These are phyloP conservation scores for Rhizophora apiculata DNA, from an alignment of 345 rosid genomes.

Conservation along the genomic window DNA sequence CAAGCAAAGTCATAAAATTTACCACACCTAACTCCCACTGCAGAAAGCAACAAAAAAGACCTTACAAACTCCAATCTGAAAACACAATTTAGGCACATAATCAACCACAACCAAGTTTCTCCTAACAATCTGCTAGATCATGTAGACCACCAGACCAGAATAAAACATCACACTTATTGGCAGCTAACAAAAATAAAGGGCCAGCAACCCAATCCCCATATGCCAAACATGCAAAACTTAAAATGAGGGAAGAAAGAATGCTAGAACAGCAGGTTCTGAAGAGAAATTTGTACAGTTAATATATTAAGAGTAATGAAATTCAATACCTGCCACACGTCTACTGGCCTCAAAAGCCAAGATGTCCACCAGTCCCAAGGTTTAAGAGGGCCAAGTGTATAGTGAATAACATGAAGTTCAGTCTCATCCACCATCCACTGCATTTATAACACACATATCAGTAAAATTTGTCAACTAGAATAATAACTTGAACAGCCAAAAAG, in stretches of 20 bases:
- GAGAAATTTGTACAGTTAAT: neutral
- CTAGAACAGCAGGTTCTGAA: neutral
- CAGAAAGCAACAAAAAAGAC: neutral
- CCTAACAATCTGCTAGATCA: neutral
- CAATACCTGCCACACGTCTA: slow-evolving; percentile 94
- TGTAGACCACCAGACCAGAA: too few relatives aligned
- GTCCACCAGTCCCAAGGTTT: slow-evolving; percentile 99
- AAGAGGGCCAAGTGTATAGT: slow-evolving; percentile 90
- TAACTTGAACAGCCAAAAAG: neutral
- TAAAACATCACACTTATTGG: too few relatives aligned
- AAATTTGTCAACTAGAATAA: slow-evolving; percentile 2
- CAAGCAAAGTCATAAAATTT: neutral
- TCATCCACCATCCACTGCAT: slow-evolving; percentile 98
- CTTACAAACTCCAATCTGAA: neutral
- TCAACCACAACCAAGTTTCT: neutral
- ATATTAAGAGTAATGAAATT: neutral
- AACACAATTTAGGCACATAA: too few relatives aligned
- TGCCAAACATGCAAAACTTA: too few relatives aligned
- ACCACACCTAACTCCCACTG: neutral
- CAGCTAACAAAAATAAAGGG: too few relatives aligned
- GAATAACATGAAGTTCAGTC: slow-evolving; percentile 80
- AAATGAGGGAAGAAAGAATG: neutral
- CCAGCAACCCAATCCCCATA: too few relatives aligned
- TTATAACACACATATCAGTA: slow-evolving; percentile 15
- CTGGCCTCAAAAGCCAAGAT: slow-evolving; percentile 91